These are phyloP conservation scores for Begonia peltatifolia DNA, from an alignment of 306 rosid genomes.

Conservation along the genomic window DNA sequence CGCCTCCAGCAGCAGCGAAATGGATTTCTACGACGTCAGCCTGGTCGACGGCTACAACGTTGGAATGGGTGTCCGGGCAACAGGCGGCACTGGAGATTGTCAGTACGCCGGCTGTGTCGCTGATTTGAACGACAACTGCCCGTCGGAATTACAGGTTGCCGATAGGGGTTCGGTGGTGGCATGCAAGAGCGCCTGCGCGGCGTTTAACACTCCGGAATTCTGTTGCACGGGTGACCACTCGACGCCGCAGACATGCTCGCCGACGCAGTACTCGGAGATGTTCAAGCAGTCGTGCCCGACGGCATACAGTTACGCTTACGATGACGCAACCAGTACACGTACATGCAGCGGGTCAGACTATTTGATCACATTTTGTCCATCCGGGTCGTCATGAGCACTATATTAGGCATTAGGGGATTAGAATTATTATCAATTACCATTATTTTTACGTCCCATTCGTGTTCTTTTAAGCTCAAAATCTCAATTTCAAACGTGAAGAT, in stretches of 20 bases:
- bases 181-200: conserved; percentile 75
- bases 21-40: conserved; percentile 87
- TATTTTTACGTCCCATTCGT: not conserved
- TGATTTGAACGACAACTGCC: conserved; percentile 54
- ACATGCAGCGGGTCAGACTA: conserved; percentile 65
- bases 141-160: conserved; percentile 37
- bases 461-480: no score
- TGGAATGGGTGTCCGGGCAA: conserved; percentile 51
- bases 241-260: conserved; percentile 56
- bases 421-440: not conserved
- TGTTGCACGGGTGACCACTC: conserved; percentile 79
- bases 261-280: conserved; percentile 58
- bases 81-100: conserved; percentile 62
- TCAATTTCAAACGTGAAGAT: no score
- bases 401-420: not conserved
- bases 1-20: conserved; percentile 51
- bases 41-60: conserved; percentile 81
- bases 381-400: not conserved
- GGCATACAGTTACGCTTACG: conserved; percentile 87
- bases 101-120: conserved; percentile 64
- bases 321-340: conserved; percentile 75
- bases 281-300: conserved; percentile 75
- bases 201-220: conserved; percentile 49
- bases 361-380: conserved; percentile 58
- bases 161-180: conserved; percentile 37